phyloP scores from a whole-genome alignment of 2,329 filamentous ascomycete genomes.

The Aspergillus nomiae region DNA sequence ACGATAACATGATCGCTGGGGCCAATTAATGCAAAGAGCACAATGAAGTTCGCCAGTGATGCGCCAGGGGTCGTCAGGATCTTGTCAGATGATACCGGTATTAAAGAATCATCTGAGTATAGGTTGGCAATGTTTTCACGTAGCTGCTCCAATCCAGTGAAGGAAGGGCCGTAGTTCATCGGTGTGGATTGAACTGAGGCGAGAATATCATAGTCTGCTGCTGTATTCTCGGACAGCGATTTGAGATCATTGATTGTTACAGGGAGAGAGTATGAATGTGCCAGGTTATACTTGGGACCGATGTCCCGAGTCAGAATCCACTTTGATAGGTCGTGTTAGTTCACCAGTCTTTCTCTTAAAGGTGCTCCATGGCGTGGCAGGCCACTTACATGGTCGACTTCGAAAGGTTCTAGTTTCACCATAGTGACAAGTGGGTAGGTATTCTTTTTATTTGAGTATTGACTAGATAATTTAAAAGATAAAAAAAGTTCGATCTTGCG shows the following conservation, averaged over 20 bases:
- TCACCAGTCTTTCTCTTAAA: no score
- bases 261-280: neutral
- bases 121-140: constrained; percentile 33
- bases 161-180: neutral
- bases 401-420: neutral
- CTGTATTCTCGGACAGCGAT: neutral
- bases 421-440: neutral
- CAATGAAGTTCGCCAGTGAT: constrained; percentile 77
- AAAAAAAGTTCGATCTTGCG: neutral
- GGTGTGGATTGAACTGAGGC: neutral
- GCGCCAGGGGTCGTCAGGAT: constrained; percentile 78
- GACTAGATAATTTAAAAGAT: neutral
- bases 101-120: constrained; percentile 54
- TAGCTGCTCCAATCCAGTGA: constrained; percentile 24
- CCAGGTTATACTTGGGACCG: neutral
- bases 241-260: neutral
- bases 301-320: neutral
- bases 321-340: neutral
- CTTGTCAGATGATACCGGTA: constrained; percentile 59
- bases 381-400: neutral
- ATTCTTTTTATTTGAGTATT: neutral
- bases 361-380: neutral
- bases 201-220: neutral
- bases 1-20: constrained; percentile 82
- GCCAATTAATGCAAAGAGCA: constrained; percentile 70